These are phyloP conservation scores for Naganishia onofrii DNA, from an alignment of 768 basidiomycete species.

Conservation along the genomic window DNA sequence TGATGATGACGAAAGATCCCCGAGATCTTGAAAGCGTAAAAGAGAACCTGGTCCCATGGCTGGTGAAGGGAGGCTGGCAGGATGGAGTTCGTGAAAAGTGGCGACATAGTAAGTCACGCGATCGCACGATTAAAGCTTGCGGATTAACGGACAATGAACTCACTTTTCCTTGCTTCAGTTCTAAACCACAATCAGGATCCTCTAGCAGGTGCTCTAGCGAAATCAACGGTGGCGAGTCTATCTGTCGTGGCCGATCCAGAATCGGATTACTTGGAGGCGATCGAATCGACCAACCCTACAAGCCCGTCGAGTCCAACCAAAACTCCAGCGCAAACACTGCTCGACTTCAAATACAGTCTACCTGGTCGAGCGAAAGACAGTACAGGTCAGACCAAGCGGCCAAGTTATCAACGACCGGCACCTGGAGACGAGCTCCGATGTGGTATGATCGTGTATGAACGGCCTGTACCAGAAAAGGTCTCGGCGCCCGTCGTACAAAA, in stretches of 20 bases:
- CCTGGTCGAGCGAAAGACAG: not conserved
- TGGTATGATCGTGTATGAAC: conserved; percentile 40
- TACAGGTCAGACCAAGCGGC: not conserved
- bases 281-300: conserved; percentile 17
- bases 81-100: conserved; percentile 44
- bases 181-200: conserved; percentile 41
- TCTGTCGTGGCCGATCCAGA: not conserved
- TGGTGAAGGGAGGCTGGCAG: conserved; percentile 77
- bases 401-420: conserved; percentile 18
- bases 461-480: conserved; percentile 16
- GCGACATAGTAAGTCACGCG: conserved; percentile 26
- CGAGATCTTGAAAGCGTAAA: conserved; percentile 73
- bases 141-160: too few species aligned
- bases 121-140: not conserved
- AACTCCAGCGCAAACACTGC: conserved; percentile 16
- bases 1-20: conserved; percentile 62
- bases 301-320: conserved; percentile 22
- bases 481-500: not conserved
- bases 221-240: conserved; percentile 22
- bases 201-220: conserved; percentile 39
- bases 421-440: conserved; percentile 36
- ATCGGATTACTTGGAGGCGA: not conserved
- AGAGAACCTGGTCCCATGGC: conserved; percentile 88
- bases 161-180: conserved; percentile 33
- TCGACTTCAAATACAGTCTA: conserved; percentile 30